phyloP scores from a whole-genome alignment of 148 eudicot genomes.

The Limonium bicolor region DNA sequence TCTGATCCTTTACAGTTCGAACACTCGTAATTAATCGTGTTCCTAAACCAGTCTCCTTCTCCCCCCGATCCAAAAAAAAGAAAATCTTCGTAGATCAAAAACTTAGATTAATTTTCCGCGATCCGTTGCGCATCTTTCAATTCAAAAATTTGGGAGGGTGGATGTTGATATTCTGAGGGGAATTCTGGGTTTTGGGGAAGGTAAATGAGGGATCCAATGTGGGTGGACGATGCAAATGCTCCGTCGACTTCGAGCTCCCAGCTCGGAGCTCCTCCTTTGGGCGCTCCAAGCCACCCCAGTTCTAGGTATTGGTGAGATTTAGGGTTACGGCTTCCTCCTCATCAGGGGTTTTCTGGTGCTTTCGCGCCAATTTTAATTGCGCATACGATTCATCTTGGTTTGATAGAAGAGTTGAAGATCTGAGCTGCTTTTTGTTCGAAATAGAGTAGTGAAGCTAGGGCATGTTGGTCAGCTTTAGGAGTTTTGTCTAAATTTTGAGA shows the following conservation, averaged over 20 bases:
- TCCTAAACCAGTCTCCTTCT: neutral
- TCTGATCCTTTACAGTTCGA: neutral
- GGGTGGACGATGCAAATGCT: constrained; percentile 27
- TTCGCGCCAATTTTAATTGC: neutral
- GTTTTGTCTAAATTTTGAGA: too few species aligned
- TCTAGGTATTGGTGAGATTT: constrained; percentile 14
- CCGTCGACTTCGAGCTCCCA: constrained; percentile 25
- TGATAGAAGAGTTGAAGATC: too few species aligned
- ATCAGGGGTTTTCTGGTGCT: neutral
- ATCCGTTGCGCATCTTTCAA: neutral
- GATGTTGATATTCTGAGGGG: neutral
- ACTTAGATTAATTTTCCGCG: neutral
- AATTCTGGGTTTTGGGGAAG: neutral
- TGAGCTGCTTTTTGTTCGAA: too few species aligned
- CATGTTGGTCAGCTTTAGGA: too few species aligned
- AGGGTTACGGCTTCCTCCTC: constrained; percentile 1
- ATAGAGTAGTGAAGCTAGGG: too few species aligned
- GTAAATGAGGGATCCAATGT: constrained; percentile 37
- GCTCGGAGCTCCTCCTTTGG: constrained; percentile 11
- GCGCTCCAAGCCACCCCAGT: constrained; percentile 5
- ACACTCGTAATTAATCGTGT: neutral
- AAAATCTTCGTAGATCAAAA: neutral
- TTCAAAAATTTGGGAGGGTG: neutral
- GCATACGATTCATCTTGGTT: neutral
- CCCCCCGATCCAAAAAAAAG: neutral